Conservation (phyloP, 2,329 filamentous ascomycete genomes). For the Raffaelea deltoideospora region DNA sequence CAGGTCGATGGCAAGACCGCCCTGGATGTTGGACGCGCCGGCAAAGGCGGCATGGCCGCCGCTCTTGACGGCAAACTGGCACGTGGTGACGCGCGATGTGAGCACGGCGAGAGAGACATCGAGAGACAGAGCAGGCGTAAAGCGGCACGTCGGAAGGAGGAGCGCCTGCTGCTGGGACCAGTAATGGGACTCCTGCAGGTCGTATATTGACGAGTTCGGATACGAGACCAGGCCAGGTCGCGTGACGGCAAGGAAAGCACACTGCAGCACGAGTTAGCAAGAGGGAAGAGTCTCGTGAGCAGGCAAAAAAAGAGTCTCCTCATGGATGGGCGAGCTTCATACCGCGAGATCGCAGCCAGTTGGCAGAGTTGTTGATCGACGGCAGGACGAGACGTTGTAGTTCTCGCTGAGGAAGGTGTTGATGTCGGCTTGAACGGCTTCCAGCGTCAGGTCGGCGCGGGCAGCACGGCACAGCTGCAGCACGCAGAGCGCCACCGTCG, state of each 20-base stretch:
- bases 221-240: conserved; percentile 10
- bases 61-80: conserved; percentile 29
- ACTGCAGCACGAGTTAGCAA: neutral
- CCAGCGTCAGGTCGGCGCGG: neutral
- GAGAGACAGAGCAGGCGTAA: conserved; percentile 2
- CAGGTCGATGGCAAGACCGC: conserved; percentile 28
- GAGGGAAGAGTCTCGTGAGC: neutral
- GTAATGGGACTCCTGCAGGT: conserved; percentile 12
- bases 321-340: neutral
- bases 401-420: neutral
- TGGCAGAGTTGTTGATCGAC: neutral
- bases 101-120: conserved; percentile 16
- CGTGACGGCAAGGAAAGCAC: neutral
- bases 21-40: conserved; percentile 24
- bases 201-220: conserved; percentile 12
- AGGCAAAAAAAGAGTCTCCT: too few relatives aligned
- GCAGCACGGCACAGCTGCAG: neutral
- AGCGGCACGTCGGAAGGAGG: conserved; percentile 7
- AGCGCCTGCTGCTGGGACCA: conserved; percentile 17
- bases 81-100: conserved; percentile 8
- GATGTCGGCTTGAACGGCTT: neutral
- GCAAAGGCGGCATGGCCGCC: conserved; percentile 34
- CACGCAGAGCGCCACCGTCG: neutral
- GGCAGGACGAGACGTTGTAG: neutral
- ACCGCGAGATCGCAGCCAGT: conserved; percentile 1